Evolutionary conservation across 2,329 filamentous ascomycete genomes (phyloP).

Genomic region (Coniochaeta sp.): DNA sequence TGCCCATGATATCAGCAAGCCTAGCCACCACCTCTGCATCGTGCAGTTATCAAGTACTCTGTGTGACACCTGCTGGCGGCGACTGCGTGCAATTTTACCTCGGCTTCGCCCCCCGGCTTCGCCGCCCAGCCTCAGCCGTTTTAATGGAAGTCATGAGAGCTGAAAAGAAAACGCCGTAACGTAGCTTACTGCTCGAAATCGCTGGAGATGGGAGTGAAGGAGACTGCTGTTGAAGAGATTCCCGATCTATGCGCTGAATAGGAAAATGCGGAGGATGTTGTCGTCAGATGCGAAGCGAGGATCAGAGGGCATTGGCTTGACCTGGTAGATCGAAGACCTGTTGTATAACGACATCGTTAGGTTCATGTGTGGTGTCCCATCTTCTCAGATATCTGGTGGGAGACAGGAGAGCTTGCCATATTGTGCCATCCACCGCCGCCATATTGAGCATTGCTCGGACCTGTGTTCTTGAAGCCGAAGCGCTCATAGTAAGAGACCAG

Average conservation of each 20-base stretch:
- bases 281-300: background rate
- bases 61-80: background rate
- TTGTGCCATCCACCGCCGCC: constrained; percentile 77
- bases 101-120: background rate
- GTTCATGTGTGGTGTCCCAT: background rate
- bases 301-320: constrained; percentile 7
- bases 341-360: background rate
- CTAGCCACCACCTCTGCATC: background rate
- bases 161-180: background rate
- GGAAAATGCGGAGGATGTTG: background rate
- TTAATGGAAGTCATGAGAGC: background rate
- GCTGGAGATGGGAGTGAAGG: background rate
- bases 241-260: background rate
- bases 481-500: constrained; percentile 68
- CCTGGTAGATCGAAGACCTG: constrained; percentile 17
- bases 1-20: background rate
- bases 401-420: constrained; percentile 49
- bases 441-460: constrained; percentile 63
- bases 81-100: background rate
- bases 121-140: background rate
- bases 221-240: background rate
- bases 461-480: constrained; percentile 64
- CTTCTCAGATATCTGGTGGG: background rate
- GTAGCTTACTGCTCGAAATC: background rate
- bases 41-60: background rate